These are phyloP conservation scores for Candida sp. DNA, from an alignment of 1,139 yeast species.

Conservation along the genomic window DNA sequence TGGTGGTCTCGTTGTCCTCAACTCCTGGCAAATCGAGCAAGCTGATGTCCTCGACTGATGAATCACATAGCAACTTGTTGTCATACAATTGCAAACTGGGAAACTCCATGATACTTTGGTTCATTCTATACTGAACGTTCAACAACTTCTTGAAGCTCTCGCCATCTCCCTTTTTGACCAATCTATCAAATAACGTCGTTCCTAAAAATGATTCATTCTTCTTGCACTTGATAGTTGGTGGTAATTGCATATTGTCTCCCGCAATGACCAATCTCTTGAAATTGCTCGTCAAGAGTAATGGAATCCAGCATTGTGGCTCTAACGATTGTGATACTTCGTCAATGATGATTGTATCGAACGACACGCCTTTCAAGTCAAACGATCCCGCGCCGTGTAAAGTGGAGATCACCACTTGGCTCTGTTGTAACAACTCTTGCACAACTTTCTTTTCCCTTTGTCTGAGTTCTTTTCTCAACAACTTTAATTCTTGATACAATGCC, in stretches of 20 bases:
- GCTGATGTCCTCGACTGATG: conserved; percentile 54
- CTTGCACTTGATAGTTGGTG: conserved; percentile 66
- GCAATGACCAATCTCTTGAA: conserved; percentile 72
- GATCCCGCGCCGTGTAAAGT: conserved; percentile 92
- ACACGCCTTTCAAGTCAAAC: conserved; percentile 52
- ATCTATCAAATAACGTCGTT: conserved; percentile 78
- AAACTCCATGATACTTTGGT: conserved; percentile 74
- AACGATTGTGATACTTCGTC: conserved; percentile 96
- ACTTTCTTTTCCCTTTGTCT: conserved; percentile 68
- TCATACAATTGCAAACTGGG: conserved; percentile 73
- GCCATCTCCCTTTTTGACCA: conserved; percentile 57
- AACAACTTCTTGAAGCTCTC: conserved; percentile 57
- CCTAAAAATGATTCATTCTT: conserved; percentile 33
- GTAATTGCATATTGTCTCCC: conserved; percentile 88
- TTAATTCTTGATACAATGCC: conserved; percentile 71
- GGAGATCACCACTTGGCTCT: conserved; percentile 73
- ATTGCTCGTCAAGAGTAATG: conserved; percentile 68
- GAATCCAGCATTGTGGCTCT: conserved; percentile 98
- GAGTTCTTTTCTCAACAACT: conserved; percentile 71
- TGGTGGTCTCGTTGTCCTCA: conserved; percentile 37
- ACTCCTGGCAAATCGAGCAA: conserved; percentile 63
- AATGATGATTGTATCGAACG: conserved; percentile 84
- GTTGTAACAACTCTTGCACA: conserved; percentile 58
- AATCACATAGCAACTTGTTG: conserved; percentile 65
- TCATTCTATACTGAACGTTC: conserved; percentile 89